phyloP scores from a whole-genome alignment of 768 basidiomycete genomes.

The Harrya chromipes region DNA sequence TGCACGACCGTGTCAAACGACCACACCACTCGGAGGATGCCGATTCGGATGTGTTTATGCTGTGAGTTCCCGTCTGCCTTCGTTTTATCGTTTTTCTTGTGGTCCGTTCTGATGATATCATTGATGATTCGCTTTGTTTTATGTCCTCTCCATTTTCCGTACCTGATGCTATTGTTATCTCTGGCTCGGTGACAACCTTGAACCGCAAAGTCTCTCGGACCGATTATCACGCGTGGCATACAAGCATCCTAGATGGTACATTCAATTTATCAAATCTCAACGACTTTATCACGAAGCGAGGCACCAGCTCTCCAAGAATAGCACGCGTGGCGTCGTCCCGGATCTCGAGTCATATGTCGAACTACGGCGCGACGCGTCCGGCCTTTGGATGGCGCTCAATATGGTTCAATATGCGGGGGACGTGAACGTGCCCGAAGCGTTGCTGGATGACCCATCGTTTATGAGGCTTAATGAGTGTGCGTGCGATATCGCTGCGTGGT shows the following conservation, averaged over 20 bases:
- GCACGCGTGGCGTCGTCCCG: constrained; percentile 25
- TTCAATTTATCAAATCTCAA: constrained; percentile 40
- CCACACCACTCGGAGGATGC: constrained; percentile 5
- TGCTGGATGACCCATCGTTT: constrained; percentile 27
- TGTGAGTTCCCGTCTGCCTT: constrained; percentile 17
- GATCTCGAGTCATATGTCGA: constrained; percentile 47
- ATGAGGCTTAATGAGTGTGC: constrained; percentile 38
- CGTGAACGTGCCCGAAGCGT: constrained; percentile 35
- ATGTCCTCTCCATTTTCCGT: no score
- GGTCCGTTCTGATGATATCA: constrained; percentile 7
- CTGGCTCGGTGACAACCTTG: no score
- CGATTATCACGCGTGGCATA: constrained; percentile 35
- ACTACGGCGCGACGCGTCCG: constrained; percentile 46
- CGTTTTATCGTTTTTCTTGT: background rate
- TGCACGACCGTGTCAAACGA: constrained; percentile 34
- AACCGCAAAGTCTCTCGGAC: constrained; percentile 35
- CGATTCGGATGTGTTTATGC: constrained; percentile 9
- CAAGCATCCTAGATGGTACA: constrained; percentile 39
- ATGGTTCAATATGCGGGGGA: constrained; percentile 53
- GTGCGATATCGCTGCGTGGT: constrained; percentile 50
- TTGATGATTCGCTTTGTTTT: background rate
- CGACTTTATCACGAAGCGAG: constrained; percentile 34
- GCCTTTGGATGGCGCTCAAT: constrained; percentile 47
- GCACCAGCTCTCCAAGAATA: constrained; percentile 25
- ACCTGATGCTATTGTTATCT: no score